Base-by-base conservation (phyloP, 2,329 filamentous ascomycete genomes). In the Pseudogymnoascus sp. region DNA sequence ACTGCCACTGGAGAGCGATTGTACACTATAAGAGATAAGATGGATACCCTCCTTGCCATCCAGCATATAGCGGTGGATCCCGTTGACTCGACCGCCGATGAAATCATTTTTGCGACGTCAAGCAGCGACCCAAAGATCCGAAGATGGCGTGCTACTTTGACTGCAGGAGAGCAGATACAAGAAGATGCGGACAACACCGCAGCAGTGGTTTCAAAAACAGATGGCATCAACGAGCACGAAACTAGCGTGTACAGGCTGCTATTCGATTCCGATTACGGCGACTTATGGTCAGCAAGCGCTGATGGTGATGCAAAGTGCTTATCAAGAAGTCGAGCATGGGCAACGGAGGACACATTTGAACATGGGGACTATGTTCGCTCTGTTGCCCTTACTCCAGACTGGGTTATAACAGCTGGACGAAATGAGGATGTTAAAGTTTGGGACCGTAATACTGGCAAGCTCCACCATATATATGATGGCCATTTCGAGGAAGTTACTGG, bases 401-500 rank as follows among this genome's bases (percentile, higher is more conserved):
- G 90, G 87, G 85, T 95, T 11, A 77, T 96, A 44, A 97, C 95
- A 1, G 93, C 89, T 1, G 96, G 95, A 64, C 82, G 95, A 68
- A 91, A 97, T 71, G 95, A 99, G 76, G 86, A 96, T 70, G 82
- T 99, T 64, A 89, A 96, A 70, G 83, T 97, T 8, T 99, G 93
- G 93, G 89, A 96, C 74, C 78, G 83, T 57, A 73, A 85, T 65
- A 87, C 85, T 8, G 91, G 90, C 4, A 86, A 88, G 73, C 78
- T 96, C 33, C 83, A 88, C 71, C 89, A 89, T 74, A 83, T 83
- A 7, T 87, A 93, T 65, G 82, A 85, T 38, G 95, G 95, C 0
- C 95, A 99, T 77, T 97, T 86, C 72, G 92, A 99, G 72, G 95
- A 97, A 75, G 88, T 99, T 13, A 97, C 91, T 0, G 91, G 88